A percentile compares a stretch with the other conserved stretches of the same genome.
Conservation (phyloP, 2,329 filamentous ascomycete genomes). For the Alternaria ventricosa region DNA sequence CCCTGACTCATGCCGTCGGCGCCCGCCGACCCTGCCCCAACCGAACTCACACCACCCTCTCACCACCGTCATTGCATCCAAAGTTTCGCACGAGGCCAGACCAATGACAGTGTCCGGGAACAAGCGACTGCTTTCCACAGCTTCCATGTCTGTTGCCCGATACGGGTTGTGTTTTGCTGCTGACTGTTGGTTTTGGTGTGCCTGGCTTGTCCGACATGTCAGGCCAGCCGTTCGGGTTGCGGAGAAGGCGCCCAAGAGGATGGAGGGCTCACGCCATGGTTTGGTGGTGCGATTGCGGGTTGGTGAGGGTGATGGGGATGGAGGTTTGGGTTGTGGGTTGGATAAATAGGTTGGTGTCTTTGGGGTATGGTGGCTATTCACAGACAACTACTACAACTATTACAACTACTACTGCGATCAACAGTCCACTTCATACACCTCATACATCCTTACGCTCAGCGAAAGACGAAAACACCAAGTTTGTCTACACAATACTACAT, state of each 20-base stretch:
- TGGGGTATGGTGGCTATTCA: background rate
- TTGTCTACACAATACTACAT: background rate
- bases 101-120: slow-evolving; percentile 7
- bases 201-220: slow-evolving; percentile 1
- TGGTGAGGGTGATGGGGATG: background rate
- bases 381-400: background rate
- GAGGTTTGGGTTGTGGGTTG: background rate
- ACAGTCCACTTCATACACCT: background rate
- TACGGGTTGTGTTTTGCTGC: background rate
- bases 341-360: background rate
- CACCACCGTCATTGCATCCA: slow-evolving; percentile 11
- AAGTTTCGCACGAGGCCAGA: background rate
- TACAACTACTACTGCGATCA: background rate
- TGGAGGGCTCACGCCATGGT: background rate
- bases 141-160: background rate
- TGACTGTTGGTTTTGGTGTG: background rate
- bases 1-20: slow-evolving; percentile 25
- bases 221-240: slow-evolving; percentile 8
- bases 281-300: slow-evolving; percentile 4
- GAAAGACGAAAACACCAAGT: background rate
- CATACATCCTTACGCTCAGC: background rate
- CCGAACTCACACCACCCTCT: slow-evolving; percentile 37
- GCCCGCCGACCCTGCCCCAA: slow-evolving; percentile 18
- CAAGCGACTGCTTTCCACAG: slow-evolving; percentile 3
- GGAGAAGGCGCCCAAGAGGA: background rate